Evolutionary conservation across 257 asterid genomes (phyloP).

Genomic region (Lycium barbarum): DNA sequence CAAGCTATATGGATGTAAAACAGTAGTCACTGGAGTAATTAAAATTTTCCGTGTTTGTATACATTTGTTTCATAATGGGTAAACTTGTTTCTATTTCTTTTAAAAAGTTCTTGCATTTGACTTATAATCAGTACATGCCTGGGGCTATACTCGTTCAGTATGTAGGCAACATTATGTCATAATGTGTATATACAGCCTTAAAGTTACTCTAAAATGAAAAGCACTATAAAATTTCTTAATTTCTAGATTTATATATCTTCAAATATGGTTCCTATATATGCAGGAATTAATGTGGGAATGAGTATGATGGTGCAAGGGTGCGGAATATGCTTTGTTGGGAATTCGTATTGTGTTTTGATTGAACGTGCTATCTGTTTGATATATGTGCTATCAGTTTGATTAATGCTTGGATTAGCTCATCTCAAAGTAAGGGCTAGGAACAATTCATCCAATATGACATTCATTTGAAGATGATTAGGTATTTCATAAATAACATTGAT

Average conservation of each 20-base stretch:
- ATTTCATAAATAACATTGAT: constrained; percentile 1
- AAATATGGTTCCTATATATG: constrained; percentile 22
- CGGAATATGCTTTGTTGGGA: not conserved
- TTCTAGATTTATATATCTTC: constrained; percentile 4
- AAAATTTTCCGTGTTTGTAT: not conserved
- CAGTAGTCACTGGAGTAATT: not conserved
- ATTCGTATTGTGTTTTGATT: not conserved
- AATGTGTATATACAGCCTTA: not conserved
- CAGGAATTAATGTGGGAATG: not conserved
- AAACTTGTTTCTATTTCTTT: constrained; percentile 2
- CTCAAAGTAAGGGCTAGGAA: not conserved
- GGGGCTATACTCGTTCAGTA: not conserved
- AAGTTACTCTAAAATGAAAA: not conserved
- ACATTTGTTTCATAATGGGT: not conserved
- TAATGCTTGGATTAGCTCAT: constrained; percentile 17
- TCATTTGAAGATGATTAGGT: not conserved
- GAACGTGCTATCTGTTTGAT: not conserved
- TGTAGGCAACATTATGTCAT: constrained; percentile 1
- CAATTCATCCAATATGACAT: not conserved
- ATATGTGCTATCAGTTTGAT: not conserved
- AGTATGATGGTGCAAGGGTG: constrained; percentile 20
- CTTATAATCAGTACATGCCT: not conserved
- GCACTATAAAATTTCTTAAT: not conserved
- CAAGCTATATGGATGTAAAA: constrained; percentile 22
- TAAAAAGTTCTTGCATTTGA: not conserved